Conservation (phyloP, 1,284 basidiomycete species). For the Trichosporon faecale region DNA sequence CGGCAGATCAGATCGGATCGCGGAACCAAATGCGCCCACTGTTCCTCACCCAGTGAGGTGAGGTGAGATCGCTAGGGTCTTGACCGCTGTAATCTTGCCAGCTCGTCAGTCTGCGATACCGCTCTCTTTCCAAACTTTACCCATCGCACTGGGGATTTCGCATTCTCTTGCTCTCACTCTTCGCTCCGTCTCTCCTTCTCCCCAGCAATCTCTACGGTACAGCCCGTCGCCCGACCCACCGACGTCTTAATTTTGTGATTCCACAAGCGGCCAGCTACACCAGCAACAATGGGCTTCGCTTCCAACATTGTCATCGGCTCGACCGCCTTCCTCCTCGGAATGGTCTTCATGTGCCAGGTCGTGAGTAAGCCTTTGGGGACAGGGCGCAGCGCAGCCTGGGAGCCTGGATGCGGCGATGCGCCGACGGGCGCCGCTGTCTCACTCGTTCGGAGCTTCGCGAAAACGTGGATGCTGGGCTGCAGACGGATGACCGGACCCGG, state of each 20-base stretch:
- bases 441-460: neutral
- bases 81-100: neutral
- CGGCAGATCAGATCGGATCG: neutral
- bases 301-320: slow-evolving; percentile 77
- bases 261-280: neutral
- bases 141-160: neutral
- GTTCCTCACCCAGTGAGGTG: neutral
- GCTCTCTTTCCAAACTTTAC: neutral
- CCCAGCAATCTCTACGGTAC: neutral
- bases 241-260: neutral
- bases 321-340: slow-evolving; percentile 79
- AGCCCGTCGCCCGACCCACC: neutral
- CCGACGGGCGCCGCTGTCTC: neutral
- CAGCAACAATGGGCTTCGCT: slow-evolving; percentile 68
- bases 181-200: neutral
- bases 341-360: slow-evolving; percentile 74
- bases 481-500: neutral
- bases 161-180: neutral
- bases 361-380: slow-evolving; percentile 30
- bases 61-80: neutral
- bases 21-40: neutral
- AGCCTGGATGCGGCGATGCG: neutral
- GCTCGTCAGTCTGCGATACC: neutral
- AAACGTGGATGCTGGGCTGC: neutral
- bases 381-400: neutral